A percentile compares a stretch with the other conserved stretches of the same genome.
Evolutionary conservation across 306 rosid species (phyloP).

Genomic region (Purshia tridentata): DNA sequence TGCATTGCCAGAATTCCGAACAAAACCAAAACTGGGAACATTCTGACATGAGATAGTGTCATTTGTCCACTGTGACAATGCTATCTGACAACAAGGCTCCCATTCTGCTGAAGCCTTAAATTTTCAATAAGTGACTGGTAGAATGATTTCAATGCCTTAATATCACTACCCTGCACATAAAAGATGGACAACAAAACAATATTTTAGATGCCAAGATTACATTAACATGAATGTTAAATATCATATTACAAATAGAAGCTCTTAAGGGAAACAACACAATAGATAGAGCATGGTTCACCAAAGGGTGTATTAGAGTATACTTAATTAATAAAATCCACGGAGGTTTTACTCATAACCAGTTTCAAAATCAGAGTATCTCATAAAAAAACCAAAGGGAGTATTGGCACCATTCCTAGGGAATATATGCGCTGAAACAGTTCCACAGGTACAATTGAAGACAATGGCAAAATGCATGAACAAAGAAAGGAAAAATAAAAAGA

Average conservation of each 20-base stretch:
- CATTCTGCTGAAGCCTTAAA: constrained; percentile 79
- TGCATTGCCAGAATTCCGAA: constrained; percentile 31
- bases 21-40: constrained; percentile 28
- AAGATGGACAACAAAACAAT: constrained; percentile 18
- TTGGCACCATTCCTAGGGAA: not conserved
- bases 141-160: constrained; percentile 76
- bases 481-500: not conserved
- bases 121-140: constrained; percentile 76
- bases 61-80: constrained; percentile 36
- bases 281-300: not conserved
- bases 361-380: no score
- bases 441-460: not conserved
- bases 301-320: no score
- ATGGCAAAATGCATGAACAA: not conserved
- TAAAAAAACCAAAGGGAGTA: no score
- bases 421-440: not conserved
- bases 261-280: not conserved
- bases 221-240: not conserved
- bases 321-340: no score
- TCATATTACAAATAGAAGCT: no score
- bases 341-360: no score
- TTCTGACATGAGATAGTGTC: constrained; percentile 20
- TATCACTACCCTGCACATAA: constrained; percentile 67
- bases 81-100: constrained; percentile 89
- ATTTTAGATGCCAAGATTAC: not conserved